Evolutionary conservation across 2,329 filamentous ascomycete genomes (phyloP).

Genomic region (Botrytis sinoallii): DNA sequence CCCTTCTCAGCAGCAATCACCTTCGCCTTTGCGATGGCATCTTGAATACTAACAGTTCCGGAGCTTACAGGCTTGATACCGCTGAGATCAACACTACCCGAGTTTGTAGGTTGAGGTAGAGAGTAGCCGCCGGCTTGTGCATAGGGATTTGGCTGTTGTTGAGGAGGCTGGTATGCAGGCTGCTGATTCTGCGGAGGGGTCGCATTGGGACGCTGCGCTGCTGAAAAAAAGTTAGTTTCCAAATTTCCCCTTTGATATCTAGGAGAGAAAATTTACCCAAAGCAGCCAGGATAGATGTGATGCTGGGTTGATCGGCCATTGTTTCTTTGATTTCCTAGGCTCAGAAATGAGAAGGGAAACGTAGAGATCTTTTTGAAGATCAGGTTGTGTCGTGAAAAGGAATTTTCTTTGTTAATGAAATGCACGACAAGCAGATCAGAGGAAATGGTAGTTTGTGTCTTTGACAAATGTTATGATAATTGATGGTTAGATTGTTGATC

Average conservation of each 20-base stretch:
- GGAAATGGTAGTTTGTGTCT: constrained; percentile 2
- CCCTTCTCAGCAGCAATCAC: constrained; percentile 79
- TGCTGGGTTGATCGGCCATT: constrained; percentile 47
- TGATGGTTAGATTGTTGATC: background rate
- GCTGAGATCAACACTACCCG: constrained; percentile 77
- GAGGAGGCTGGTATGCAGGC: constrained; percentile 40
- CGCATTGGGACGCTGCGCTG: constrained; percentile 48
- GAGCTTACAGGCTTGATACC: constrained; percentile 75
- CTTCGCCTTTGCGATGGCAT: constrained; percentile 81
- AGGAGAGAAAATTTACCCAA: constrained; percentile 40
- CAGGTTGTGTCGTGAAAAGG: background rate
- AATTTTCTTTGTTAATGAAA: background rate
- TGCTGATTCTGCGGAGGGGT: constrained; percentile 45
- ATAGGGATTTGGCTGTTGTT: constrained; percentile 44
- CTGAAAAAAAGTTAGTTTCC: constrained; percentile 36
- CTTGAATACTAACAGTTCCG: constrained; percentile 77
- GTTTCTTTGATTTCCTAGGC: constrained; percentile 14
- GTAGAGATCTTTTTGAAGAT: constrained; percentile 1
- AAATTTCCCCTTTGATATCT: background rate
- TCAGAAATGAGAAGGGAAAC: background rate
- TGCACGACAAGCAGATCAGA: constrained; percentile 1
- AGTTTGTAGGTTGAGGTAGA: constrained; percentile 57
- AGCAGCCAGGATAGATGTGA: constrained; percentile 50
- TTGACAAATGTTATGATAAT: constrained; percentile 9
- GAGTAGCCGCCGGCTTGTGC: constrained; percentile 40